Percentiles rank a stretch among this genome's conserved stretches.
Conservation (phyloP, 441 rosid species). For the Syzygium malaccense region DNA sequence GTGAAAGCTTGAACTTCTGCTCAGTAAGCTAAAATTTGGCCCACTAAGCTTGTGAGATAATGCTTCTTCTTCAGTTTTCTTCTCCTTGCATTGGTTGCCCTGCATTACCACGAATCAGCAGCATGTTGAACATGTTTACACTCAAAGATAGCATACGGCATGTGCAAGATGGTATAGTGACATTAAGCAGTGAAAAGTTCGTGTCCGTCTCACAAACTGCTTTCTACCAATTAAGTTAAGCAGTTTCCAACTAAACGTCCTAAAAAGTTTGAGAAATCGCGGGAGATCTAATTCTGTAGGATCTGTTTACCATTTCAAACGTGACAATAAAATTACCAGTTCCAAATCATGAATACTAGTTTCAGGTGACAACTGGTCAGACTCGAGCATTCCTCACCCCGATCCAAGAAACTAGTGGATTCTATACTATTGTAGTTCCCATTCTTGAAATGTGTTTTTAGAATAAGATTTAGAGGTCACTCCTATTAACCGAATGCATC, state of each 20-base stretch:
- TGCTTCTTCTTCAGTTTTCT: slow-evolving; percentile 72
- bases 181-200: neutral
- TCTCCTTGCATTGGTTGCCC: slow-evolving; percentile 55
- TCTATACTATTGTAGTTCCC: neutral
- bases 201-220: neutral
- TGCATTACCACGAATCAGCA: slow-evolving; percentile 14
- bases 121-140: neutral
- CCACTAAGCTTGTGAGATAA: slow-evolving; percentile 26
- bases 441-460: neutral
- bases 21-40: neutral
- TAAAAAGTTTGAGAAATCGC: neutral
- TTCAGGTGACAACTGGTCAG: neutral
- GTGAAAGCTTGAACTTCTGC: neutral
- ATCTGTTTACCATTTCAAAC: neutral
- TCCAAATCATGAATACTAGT: neutral
- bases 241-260: neutral
- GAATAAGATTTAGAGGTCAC: neutral
- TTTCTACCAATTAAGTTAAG: neutral
- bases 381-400: neutral
- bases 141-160: neutral
- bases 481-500: neutral
- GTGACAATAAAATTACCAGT: neutral
- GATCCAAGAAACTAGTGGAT: neutral
- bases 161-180: neutral
- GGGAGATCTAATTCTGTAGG: neutral